phyloP scores from a whole-genome alignment of 768 basidiomycete species.

The Lenzites betulinus region DNA sequence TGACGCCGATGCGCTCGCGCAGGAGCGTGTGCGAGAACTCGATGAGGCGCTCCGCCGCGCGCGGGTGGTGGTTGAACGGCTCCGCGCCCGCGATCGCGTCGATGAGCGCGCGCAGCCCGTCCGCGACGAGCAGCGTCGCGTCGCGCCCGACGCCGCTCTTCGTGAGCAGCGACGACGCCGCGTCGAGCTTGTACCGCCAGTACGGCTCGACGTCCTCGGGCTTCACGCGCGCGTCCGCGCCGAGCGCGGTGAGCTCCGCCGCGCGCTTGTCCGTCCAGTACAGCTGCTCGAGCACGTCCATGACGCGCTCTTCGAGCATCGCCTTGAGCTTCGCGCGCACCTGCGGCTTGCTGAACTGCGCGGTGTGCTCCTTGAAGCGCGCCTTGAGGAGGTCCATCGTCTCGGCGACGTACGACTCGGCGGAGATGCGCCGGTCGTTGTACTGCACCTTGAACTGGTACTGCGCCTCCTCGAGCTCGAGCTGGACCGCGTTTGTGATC shows the following conservation, averaged over 20 bases:
- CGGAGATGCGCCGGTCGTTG: conserved; percentile 92
- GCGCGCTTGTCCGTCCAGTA: conserved; percentile 95
- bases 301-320: conserved; percentile 94
- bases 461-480: conserved; percentile 94
- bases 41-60: conserved; percentile 84
- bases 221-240: conserved; percentile 66
- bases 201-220: conserved; percentile 82
- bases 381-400: conserved; percentile 92
- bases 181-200: conserved; percentile 97
- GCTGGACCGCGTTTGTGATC: conserved; percentile 95
- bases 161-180: conserved; percentile 88
- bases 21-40: conserved; percentile 93
- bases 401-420: conserved; percentile 98
- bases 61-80: conserved; percentile 90
- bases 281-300: conserved; percentile 95
- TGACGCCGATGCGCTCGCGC: conserved; percentile 88
- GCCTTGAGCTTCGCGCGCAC: conserved; percentile 86
- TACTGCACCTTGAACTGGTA: conserved; percentile 99
- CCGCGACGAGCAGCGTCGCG: conserved; percentile 91
- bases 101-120: conserved; percentile 86
- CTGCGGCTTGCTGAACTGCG: conserved; percentile 85
- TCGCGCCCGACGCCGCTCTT: conserved; percentile 96
- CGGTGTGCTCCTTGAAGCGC: conserved; percentile 82
- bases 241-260: conserved; percentile 71
- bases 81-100: conserved; percentile 87